Conservation (phyloP, 768 basidiomycete species). For the Termitomyces heimii region DNA sequence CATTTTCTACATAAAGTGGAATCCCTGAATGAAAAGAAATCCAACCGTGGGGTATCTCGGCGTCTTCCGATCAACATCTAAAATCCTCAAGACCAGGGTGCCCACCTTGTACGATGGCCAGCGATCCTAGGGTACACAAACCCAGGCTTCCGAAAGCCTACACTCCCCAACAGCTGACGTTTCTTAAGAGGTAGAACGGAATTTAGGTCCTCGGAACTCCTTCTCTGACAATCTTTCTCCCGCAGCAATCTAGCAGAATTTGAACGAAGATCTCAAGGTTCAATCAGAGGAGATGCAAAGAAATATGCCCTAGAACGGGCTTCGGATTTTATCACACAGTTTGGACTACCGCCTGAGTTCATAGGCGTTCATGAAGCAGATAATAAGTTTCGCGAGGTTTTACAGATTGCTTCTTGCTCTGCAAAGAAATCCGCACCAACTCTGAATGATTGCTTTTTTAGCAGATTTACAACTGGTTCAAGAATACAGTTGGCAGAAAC, state of each 20-base stretch:
- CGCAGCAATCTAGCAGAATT: slow-evolving; percentile 46
- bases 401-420: slow-evolving; percentile 9
- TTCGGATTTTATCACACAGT: slow-evolving; percentile 51
- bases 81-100: slow-evolving; percentile 9
- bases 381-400: slow-evolving; percentile 57
- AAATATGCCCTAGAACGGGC: slow-evolving; percentile 63
- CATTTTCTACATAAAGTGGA: not conserved
- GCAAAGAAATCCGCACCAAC: slow-evolving; percentile 8
- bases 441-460: slow-evolving; percentile 20
- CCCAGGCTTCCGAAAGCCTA: slow-evolving; percentile 61
- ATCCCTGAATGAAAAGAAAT: slow-evolving; percentile 7
- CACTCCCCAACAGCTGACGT: slow-evolving; percentile 56
- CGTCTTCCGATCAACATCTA: slow-evolving; percentile 17
- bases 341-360: slow-evolving; percentile 52
- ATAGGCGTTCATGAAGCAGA: slow-evolving; percentile 52
- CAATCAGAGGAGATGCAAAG: slow-evolving; percentile 63
- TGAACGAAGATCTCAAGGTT: slow-evolving; percentile 52
- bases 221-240: slow-evolving; percentile 7
- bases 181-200: slow-evolving; percentile 40
- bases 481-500: slow-evolving; percentile 60
- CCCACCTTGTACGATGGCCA: slow-evolving; percentile 27
- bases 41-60: slow-evolving; percentile 26
- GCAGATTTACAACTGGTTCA: slow-evolving; percentile 76
- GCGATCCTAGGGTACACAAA: slow-evolving; percentile 62
- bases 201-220: slow-evolving; percentile 1